These are phyloP conservation scores for Lasiodiplodia sp. DNA, from an alignment of 2,329 filamentous ascomycete genomes.

Conservation along the genomic window DNA sequence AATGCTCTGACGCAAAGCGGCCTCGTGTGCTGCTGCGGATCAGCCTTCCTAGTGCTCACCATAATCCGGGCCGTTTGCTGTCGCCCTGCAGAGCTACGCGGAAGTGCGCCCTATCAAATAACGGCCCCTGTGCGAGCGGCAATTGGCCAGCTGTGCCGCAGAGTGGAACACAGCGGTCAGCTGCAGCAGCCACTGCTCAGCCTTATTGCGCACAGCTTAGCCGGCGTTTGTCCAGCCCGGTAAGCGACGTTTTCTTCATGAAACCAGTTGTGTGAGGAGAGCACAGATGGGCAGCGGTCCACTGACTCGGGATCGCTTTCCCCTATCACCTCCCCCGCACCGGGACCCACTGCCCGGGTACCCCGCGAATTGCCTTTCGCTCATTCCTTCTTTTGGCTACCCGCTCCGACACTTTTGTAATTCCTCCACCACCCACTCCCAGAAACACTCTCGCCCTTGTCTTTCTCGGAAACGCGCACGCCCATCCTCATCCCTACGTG, in stretches of 20 bases:
- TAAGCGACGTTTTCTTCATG: background rate
- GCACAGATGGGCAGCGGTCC: background rate
- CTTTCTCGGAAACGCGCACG: background rate
- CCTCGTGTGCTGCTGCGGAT: constrained; percentile 1
- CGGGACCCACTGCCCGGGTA: constrained; percentile 10
- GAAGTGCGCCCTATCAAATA: background rate
- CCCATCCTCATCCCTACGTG: background rate
- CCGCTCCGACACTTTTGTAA: background rate
- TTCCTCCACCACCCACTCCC: background rate
- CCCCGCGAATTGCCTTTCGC: constrained; percentile 24
- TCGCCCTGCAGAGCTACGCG: background rate
- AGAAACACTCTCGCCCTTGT: background rate
- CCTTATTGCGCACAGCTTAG: constrained; percentile 11
- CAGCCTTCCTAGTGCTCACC: constrained; percentile 5
- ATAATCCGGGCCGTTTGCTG: constrained; percentile 1
- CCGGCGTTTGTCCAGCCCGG: background rate
- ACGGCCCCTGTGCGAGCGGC: background rate
- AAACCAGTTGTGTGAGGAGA: background rate
- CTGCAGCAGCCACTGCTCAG: constrained; percentile 22
- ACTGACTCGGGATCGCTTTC: constrained; percentile 18
- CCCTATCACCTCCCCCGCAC: constrained; percentile 19
- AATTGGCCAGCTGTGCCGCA: background rate
- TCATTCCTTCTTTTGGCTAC: background rate
- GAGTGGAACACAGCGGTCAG: constrained; percentile 5
- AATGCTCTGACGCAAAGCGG: background rate